Evolutionary conservation across 2,329 filamentous ascomycete species (phyloP).

Genomic region (Trichoderma asperellum): DNA sequence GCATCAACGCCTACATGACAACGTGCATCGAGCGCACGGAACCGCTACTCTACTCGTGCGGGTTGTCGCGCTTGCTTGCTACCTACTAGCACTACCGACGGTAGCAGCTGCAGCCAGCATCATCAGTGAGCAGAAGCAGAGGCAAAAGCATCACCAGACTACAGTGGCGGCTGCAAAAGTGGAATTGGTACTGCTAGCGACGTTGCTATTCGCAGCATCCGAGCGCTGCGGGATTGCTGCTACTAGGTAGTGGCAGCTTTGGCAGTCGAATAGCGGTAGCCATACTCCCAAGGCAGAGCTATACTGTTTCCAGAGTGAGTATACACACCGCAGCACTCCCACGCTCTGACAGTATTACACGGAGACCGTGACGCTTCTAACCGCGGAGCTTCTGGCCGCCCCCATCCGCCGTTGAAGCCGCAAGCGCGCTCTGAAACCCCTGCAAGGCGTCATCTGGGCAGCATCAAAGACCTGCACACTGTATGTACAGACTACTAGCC

Average conservation of each 20-base stretch:
- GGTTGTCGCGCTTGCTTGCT: not conserved
- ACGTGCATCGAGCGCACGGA: not conserved
- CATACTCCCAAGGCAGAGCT: not conserved
- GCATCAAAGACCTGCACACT: not conserved
- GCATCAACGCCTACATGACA: conserved; percentile 16
- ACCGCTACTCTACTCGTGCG: not conserved
- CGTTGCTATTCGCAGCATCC: not conserved
- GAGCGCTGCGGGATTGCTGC: not conserved
- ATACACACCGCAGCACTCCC: not conserved
- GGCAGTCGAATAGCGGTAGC: not conserved
- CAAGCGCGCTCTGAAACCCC: conserved; percentile 6
- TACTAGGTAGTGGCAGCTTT: not conserved
- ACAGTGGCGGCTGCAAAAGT: not conserved
- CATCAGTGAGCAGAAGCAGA: not conserved
- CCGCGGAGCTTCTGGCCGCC: not conserved
- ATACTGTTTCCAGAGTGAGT: not conserved
- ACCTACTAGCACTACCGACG: conserved; percentile 6
- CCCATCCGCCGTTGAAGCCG: not conserved
- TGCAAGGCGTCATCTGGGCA: not conserved
- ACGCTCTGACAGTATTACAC: not conserved
- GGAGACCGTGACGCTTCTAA: not conserved
- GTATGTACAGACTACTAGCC: conserved; percentile 3
- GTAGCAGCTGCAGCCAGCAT: not conserved
- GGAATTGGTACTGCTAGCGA: not conserved
- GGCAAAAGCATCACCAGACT: not conserved